Percentiles rank a stretch among this genome's conserved stretches.
phyloP scores from a whole-genome alignment of 495 filamentous ascomycete genomes.

The Podospora fimiseda region DNA sequence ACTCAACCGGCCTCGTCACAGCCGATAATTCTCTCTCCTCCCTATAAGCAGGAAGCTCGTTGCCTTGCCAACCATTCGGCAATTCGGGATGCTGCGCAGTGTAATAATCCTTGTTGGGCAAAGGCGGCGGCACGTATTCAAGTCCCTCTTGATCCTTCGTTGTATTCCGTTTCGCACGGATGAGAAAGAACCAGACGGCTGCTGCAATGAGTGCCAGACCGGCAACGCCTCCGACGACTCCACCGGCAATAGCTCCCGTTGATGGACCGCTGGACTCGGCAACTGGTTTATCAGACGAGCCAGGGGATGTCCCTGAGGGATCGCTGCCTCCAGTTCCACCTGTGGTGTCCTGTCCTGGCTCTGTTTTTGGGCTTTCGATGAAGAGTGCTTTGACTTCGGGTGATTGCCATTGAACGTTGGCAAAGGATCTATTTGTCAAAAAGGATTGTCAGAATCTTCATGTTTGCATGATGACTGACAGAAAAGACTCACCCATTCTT shows the following conservation, averaged over 20 bases:
- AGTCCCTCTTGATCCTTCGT: too few relatives aligned
- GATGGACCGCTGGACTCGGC: too few relatives aligned
- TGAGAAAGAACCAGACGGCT: background rate
- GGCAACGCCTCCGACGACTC: background rate
- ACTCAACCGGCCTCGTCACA: too few relatives aligned
- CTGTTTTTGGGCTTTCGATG: background rate
- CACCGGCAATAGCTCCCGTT: background rate
- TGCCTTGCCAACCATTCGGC: too few relatives aligned
- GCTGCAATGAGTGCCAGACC: background rate
- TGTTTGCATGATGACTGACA: background rate
- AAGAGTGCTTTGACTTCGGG: background rate
- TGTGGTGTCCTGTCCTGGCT: too few relatives aligned
- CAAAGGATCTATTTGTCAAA: background rate
- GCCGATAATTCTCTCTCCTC: too few relatives aligned
- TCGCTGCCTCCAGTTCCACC: background rate
- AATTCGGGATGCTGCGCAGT: too few relatives aligned
- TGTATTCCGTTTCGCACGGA: too few relatives aligned
- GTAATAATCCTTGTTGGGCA: too few relatives aligned
- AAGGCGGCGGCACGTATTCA: too few relatives aligned
- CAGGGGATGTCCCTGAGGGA: too few relatives aligned
- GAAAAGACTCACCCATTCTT: slow-evolving; percentile 6
- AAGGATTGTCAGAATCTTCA: background rate
- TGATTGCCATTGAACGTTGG: background rate
- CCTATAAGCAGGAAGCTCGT: too few relatives aligned
- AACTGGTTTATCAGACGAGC: background rate